phyloP scores from a whole-genome alignment of 345 rosid species.

The Sisymbrium irio region DNA sequence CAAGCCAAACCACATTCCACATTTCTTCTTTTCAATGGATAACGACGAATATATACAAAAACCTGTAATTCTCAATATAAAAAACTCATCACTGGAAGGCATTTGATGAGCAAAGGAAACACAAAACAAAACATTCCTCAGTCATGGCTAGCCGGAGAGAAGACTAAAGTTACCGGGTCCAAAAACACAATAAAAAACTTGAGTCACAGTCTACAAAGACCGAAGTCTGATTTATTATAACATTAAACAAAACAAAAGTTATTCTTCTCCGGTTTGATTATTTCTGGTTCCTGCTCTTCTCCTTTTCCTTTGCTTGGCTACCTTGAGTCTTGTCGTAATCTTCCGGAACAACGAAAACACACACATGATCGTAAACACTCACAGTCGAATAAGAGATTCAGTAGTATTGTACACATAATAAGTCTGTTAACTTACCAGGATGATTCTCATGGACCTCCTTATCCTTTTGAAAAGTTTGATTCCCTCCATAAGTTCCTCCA shows the following conservation, averaged over 20 bases:
- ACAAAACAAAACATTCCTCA: not conserved
- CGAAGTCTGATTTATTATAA: constrained; percentile 4
- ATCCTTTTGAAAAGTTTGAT: constrained; percentile 33
- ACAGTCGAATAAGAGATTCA: not conserved
- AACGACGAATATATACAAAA: constrained; percentile 12
- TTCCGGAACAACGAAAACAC: constrained; percentile 3
- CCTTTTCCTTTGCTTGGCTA: constrained; percentile 73
- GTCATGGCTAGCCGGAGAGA: constrained; percentile 44
- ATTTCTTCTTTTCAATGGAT: not conserved
- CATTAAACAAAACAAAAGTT: not conserved
- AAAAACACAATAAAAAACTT: not conserved
- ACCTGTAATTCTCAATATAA: not conserved
- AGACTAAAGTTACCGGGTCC: not conserved
- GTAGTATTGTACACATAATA: not conserved
- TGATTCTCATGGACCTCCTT: constrained; percentile 49
- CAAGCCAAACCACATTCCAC: not conserved
- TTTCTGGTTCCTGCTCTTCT: constrained; percentile 57
- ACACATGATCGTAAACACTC: not conserved
- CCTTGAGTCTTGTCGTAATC: constrained; percentile 74
- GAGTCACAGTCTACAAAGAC: not conserved
- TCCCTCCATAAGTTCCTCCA: constrained; percentile 67
- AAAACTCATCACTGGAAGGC: not conserved
- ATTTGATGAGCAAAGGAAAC: not conserved
- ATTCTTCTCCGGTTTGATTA: not conserved
- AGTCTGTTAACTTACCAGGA: constrained; percentile 44